Conservation (phyloP, 225 moss, liverwort and hornwort genomes). For the Antitrichia curtipendula region DNA sequence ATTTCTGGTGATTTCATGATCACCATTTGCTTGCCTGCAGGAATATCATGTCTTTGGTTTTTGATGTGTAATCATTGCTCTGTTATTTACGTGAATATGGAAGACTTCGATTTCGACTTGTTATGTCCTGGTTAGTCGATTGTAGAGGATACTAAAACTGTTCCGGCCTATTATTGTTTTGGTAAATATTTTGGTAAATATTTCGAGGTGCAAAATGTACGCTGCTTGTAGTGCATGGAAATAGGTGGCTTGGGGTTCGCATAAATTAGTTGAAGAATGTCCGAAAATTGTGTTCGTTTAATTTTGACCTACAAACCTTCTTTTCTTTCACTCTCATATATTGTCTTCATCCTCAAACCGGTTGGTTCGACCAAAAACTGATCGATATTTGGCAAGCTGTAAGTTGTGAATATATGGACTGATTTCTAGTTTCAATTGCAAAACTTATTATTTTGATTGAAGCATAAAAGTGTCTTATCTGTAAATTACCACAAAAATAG, state of each 20-base stretch:
- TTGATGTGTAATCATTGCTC: neutral
- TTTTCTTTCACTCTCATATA: neutral
- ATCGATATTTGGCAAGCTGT: neutral
- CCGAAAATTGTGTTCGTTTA: neutral
- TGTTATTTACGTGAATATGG: neutral
- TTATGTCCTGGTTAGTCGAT: neutral
- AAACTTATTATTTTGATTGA: too few relatives aligned
- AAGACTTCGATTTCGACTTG: neutral
- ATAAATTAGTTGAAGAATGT: neutral
- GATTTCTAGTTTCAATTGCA: neutral
- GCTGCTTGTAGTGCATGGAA: neutral
- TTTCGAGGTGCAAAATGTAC: neutral
- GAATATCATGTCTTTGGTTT: neutral
- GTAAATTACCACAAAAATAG: neutral
- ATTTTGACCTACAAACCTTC: too few relatives aligned
- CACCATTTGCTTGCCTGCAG: neutral
- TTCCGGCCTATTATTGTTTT: neutral
- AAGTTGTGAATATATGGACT: neutral
- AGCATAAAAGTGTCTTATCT: neutral
- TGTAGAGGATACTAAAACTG: neutral
- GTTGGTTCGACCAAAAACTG: neutral
- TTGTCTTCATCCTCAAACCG: neutral
- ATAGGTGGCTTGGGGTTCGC: neutral
- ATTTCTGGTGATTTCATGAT: slow-evolving; percentile 15
- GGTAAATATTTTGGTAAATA: neutral